Evolutionary conservation across 83 land plant genomes (phyloP), one percentile per base, ranked within the genome.

Genomic region (Picea engelmannii): DNA sequence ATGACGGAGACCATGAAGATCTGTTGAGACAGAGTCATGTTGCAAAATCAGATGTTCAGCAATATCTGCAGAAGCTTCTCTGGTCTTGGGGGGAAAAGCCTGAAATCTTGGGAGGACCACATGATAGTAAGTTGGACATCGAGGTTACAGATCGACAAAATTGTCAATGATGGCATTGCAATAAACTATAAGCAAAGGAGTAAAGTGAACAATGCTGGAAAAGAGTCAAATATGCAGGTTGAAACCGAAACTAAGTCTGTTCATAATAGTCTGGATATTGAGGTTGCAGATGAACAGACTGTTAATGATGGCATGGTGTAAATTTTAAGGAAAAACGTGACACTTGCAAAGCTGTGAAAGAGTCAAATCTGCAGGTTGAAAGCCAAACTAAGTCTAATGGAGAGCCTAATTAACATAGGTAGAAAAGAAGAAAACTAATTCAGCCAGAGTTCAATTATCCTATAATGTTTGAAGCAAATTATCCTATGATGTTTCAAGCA

Each of bases 291-390:
- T 17, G 5, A 23, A 59, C 66, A 38, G 52, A 2, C 15, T 66
- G 62, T 18, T 16, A 55, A 27, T 59, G 62, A 68, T 66, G 21
- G 27, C 16, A 31, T 81, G 60, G 60, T 76, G 73, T 81, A 76
- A 79, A 83, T 40, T 85, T 88, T 62, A 88, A 82, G 82, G 78
- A 82, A 6, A 86, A 86, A 17, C 85, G 88, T 81, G 62, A 79
- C 58, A 20, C 66, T 59, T 20, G 61, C 58, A 79, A 79, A 35
- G 25, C 4, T 20, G 21, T 24, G 5, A 78, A 78, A 55, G 21
- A 65, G 44, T 52, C 49, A 6, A 55, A 12, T 55, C 15, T 55
- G 15, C 4, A 11, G 4, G 58, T 12, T 55, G 15, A 55, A 52
- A 52, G 3, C 2, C 55, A 52, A 52, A 52, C 11, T 11, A 78